These are phyloP conservation scores for Liriodendron chinense DNA, from an alignment of 164 flowering plant species.

Conservation along the genomic window DNA sequence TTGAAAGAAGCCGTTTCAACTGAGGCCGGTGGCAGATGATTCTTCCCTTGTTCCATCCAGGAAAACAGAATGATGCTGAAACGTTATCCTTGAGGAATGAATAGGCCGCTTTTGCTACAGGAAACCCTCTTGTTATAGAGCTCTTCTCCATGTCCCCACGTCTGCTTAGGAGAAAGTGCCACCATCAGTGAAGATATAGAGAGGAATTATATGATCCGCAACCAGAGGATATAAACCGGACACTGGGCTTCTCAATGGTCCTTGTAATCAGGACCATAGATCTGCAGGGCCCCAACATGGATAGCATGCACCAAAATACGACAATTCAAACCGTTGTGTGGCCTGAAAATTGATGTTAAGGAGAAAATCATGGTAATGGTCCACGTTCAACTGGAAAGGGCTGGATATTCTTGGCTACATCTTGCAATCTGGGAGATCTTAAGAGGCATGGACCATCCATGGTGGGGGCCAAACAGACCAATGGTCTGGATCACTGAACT, in stretches of 20 bases:
- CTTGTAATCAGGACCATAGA: neutral
- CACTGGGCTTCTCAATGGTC: neutral
- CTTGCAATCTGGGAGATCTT: neutral
- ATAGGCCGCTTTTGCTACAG: slow-evolving; percentile 66
- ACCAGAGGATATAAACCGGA: neutral
- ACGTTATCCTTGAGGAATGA: slow-evolving; percentile 61
- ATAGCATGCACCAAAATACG: neutral
- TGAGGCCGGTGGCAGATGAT: slow-evolving; percentile 75
- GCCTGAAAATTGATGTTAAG: neutral
- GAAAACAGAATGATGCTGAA: slow-evolving; percentile 63
- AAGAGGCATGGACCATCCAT: neutral
- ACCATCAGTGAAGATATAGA: slow-evolving; percentile 1
- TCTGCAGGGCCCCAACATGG: neutral
- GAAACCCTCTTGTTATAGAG: slow-evolving; percentile 49
- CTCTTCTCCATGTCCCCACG: slow-evolving; percentile 78
- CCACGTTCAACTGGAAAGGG: neutral
- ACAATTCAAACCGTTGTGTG: neutral
- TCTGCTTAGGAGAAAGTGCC: slow-evolving; percentile 38
- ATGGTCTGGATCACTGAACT: no score
- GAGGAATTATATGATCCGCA: no score
- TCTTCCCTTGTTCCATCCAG: slow-evolving; percentile 91
- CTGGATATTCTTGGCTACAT: neutral
- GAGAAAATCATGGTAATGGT: neutral
- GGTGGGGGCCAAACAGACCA: neutral
- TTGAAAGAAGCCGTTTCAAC: slow-evolving; percentile 56